These are phyloP conservation scores for Nephelium lappaceum DNA, from an alignment of 345 rosid genomes.

Conservation along the genomic window DNA sequence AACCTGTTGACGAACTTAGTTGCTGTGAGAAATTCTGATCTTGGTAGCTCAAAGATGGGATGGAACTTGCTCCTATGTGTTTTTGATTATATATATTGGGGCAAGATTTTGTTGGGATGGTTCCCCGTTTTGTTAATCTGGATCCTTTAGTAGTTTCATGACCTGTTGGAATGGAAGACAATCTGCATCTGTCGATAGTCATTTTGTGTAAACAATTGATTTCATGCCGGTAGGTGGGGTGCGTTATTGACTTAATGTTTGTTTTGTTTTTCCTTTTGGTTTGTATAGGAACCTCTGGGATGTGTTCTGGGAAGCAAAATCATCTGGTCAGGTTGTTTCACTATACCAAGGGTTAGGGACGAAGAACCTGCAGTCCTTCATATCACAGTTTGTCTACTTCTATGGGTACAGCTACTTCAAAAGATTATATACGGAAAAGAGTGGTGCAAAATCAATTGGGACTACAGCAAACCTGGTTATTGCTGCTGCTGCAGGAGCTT, in stretches of 20 bases:
- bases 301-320: conserved; percentile 91
- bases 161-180: too few relatives aligned
- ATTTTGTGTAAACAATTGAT: not conserved
- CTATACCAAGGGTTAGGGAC: conserved; percentile 95
- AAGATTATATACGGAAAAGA: conserved; percentile 60
- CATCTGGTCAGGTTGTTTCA: conserved; percentile 62
- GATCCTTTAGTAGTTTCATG: not conserved
- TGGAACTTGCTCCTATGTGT: not conserved
- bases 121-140: not conserved
- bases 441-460: conserved; percentile 68
- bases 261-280: conserved; percentile 24
- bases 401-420: conserved; percentile 89
- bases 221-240: conserved; percentile 7
- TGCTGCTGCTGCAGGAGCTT: conserved; percentile 87
- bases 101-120: not conserved
- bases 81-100: not conserved
- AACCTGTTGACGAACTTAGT: not conserved
- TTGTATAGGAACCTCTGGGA: conserved; percentile 72
- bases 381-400: conserved; percentile 85
- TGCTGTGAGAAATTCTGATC: not conserved
- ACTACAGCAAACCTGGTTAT: conserved; percentile 70
- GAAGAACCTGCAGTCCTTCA: conserved; percentile 86
- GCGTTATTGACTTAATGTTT: conserved; percentile 9
- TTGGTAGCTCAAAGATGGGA: not conserved
- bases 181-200: not conserved